Conservation (phyloP, 495 filamentous ascomycete species). For the Sordaria brevicollis region DNA sequence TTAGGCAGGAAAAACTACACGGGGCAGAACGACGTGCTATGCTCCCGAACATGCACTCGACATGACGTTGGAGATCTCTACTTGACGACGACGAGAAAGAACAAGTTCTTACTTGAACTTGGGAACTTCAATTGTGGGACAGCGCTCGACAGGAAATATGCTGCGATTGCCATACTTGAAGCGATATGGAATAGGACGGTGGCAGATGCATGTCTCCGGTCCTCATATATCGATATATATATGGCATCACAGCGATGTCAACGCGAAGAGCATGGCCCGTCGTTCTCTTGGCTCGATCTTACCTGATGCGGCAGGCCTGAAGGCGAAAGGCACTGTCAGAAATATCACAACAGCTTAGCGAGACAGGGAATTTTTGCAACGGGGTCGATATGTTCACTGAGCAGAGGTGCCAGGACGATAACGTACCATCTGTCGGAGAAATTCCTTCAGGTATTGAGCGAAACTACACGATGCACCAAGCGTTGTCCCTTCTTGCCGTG, state of each 20-base stretch:
- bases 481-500: background rate
- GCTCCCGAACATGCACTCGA: constrained; percentile 4
- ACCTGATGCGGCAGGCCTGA: background rate
- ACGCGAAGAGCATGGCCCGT: background rate
- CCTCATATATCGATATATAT: background rate
- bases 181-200: background rate
- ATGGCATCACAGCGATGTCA: background rate
- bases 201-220: background rate
- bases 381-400: background rate
- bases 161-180: background rate
- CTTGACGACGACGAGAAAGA: background rate
- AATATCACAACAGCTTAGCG: background rate
- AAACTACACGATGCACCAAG: background rate
- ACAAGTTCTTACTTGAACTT: background rate
- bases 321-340: background rate
- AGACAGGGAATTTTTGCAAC: background rate
- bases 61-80: background rate
- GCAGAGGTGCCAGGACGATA: background rate
- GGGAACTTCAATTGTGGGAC: background rate
- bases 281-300: background rate
- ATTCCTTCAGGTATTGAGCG: background rate
- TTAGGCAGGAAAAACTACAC: constrained; percentile 50
- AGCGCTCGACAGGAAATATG: background rate
- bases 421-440: background rate
- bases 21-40: constrained; percentile 15